Percentiles rank a stretch among this genome's conserved stretches.
These are phyloP conservation scores for Scedosporium boydii DNA, from an alignment of 2,329 filamentous ascomycete genomes.

Conservation along the genomic window DNA sequence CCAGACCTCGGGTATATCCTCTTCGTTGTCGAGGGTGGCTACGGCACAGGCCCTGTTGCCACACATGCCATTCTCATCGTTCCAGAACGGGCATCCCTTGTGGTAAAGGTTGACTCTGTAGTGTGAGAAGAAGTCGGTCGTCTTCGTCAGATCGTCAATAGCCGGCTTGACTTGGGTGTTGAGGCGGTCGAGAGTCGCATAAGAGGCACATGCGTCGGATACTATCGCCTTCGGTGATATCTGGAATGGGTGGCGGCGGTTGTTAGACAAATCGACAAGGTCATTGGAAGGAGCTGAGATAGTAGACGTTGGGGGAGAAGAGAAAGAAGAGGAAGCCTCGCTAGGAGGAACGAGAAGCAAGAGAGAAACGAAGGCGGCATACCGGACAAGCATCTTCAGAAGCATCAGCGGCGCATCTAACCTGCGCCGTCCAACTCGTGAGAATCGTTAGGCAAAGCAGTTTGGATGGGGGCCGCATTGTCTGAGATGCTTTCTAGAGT, in stretches of 20 bases:
- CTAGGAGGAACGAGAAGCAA: conserved; percentile 9
- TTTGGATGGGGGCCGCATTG: conserved; percentile 43
- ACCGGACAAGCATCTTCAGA: conserved; percentile 43
- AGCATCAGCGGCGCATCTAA: conserved; percentile 27
- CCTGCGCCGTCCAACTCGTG: conserved; percentile 41
- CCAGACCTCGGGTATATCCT: conserved; percentile 88
- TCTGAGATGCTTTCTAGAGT: conserved; percentile 8
- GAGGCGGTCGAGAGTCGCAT: conserved; percentile 76
- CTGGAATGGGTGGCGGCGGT: conserved; percentile 34
- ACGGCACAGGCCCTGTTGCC: conserved; percentile 96
- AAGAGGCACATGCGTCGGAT: conserved; percentile 89
- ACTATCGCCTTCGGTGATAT: conserved; percentile 84
- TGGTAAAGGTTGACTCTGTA: conserved; percentile 93
- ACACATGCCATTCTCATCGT: conserved; percentile 86
- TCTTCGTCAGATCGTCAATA: conserved; percentile 69
- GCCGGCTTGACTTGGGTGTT: conserved; percentile 69
- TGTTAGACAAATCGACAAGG: conserved; percentile 26
- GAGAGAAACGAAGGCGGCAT: conserved; percentile 23
- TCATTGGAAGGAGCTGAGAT: neutral
- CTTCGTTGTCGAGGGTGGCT: conserved; percentile 88
- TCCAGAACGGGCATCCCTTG: conserved; percentile 93
- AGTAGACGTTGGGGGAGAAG: neutral
- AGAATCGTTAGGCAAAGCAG: conserved; percentile 48
- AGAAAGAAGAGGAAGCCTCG: conserved; percentile 11
- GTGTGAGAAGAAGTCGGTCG: conserved; percentile 96